Base-by-base conservation (phyloP, 805 yeast species). In the Grigorovia humatica region DNA sequence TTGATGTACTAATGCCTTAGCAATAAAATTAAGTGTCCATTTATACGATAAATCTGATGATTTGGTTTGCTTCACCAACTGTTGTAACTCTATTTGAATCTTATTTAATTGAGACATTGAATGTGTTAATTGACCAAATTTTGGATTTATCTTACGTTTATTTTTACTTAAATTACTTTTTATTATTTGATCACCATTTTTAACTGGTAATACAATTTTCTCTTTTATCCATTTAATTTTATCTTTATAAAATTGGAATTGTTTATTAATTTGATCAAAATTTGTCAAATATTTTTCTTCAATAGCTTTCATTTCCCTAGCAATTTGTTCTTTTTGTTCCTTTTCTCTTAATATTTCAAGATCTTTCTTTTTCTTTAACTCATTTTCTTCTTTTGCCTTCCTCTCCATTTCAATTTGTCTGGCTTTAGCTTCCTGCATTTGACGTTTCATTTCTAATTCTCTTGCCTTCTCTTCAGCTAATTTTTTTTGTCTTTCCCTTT, bases 41-140 rank as follows among this genome's bases (percentile, higher is more conserved):
- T 75, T 66, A 59, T 71, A 85, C n/a, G 46, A 23, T 30, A 45
- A 30, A 7, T 30, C 9, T 3, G 47, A 30, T 4, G 32, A 7
- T 43, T 73, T 71, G 0, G 86, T 76, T 43, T 76, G 74, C 4
- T 58, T 65, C 4, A 91, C 68, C 32, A 83, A 62, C 5, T 60
- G 69, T 1, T 70, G 58, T 1, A 93, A 69, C 47, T 82, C 88
- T 6, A 57, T 54, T 1, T 75, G 71, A 44, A 86, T 74, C 17
- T 68, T 66, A 1, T 65, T 62, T 44, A 89, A 71, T 62, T 93
- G 96, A 2, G 66, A 46, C 50, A 63, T 68, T 50, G 89, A 81
- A 61, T 81, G 83, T 1, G 96, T 88, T 54, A 93, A 72, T 69
- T 93, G 98, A 12, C 99, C 98, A 57, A 93, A 81, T 63, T 84